Base-by-base conservation (phyloP, 495 filamentous ascomycete genomes). In the Parmelia sp. region DNA sequence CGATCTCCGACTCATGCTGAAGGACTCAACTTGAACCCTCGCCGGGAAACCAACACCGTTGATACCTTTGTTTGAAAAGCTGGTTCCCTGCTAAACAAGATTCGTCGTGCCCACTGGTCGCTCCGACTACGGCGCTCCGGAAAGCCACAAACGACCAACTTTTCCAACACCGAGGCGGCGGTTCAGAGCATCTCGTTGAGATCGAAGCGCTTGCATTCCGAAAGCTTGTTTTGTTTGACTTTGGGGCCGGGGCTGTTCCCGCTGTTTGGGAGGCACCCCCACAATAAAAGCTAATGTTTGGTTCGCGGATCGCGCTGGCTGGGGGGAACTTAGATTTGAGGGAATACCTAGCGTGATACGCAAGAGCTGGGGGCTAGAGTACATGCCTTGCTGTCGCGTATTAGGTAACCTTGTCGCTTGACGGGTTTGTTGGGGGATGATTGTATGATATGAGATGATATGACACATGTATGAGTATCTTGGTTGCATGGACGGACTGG, bases 381-480 rank as follows among this genome's bases (percentile, higher is more conserved):
- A 45, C 8, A 36, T 36, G 35, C 35, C 35, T 36, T 31, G 25
- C 25, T 53, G 15, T 29, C 27, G 49, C 49, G 14, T 15, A 19
- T 31, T 53, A 17, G 35, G 10, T 36, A 10, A 36, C 4, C 17
- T 21, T 8, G 51, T 55, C 14, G 29, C 17, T n/a, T 31, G 25
- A 53, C 10, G 35, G 35, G 35, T 6, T n/a, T n/a, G n/a, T n/a
- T n/a, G 27, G 25, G 8, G 17, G 49, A 19, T 53, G 49, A 53
- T 15, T 53, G 49, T 31, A 53, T 55, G 29, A 55, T 21, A 55
- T n/a, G n/a, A n/a, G n/a, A n/a, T n/a, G n/a, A n/a, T n/a, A n/a
- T n/a, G n/a, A n/a, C n/a, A n/a, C n/a, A n/a, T 55, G 27, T 55
- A 33, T 33, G 29, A 33, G 6, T 33, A 21, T 5, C 17, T 33